Conservation (phyloP, 306 rosid genomes). For the Castanea crenata region DNA sequence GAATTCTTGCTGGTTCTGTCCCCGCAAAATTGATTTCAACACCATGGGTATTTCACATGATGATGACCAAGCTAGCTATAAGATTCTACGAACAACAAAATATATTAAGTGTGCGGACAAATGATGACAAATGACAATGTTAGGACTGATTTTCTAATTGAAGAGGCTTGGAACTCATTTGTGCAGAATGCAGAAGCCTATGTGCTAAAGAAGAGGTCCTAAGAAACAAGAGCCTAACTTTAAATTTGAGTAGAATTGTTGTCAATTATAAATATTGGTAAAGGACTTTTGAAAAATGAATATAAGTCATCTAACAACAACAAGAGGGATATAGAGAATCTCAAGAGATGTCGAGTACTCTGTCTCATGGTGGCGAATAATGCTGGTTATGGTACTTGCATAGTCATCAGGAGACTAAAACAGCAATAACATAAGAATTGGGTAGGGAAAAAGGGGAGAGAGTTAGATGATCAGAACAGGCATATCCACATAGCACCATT, state of each 20-base stretch:
- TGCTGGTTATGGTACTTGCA: slow-evolving; percentile 63
- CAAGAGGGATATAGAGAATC: slow-evolving; percentile 43
- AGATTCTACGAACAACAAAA: no score
- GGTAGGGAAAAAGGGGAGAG: slow-evolving; percentile 12
- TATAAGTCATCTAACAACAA: slow-evolving; percentile 8
- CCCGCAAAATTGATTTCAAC: no score
- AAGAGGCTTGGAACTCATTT: background rate
- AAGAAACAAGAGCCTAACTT: background rate
- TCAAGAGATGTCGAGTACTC: slow-evolving; percentile 87
- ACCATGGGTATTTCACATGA: no score
- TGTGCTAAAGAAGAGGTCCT: no score
- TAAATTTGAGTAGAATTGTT: slow-evolving; percentile 71
- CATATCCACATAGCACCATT: background rate
- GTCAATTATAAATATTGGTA: slow-evolving; percentile 40
- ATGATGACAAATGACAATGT: no score
- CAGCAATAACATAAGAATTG: background rate
- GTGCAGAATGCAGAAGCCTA: no score
- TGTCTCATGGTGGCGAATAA: slow-evolving; percentile 90
- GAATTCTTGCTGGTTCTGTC: no score
- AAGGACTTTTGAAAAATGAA: background rate
- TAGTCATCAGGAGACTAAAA: slow-evolving; percentile 85
- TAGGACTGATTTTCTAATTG: background rate
- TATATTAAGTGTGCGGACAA: background rate
- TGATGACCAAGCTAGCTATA: no score
- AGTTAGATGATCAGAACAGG: background rate